Percentiles rank a stretch among this genome's conserved stretches.
phyloP scores from a whole-genome alignment of 768 basidiomycete genomes.

The Peribolospora kevripleyi region DNA sequence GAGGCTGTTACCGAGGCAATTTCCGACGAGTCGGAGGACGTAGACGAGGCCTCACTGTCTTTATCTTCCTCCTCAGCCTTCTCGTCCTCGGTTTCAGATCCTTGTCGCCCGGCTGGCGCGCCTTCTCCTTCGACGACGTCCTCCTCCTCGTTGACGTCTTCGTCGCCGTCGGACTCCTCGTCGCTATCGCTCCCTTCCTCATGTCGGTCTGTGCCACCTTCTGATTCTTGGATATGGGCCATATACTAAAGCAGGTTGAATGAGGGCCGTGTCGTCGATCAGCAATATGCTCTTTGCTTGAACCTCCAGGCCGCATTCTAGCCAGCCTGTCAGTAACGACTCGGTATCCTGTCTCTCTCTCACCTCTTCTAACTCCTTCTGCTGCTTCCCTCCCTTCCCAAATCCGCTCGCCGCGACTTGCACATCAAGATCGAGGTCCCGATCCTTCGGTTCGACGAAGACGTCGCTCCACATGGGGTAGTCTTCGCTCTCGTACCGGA shows the following conservation, averaged over 20 bases:
- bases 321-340: neutral
- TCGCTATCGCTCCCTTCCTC: conserved; percentile 6
- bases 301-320: neutral
- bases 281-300: neutral
- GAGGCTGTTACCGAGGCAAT: neutral
- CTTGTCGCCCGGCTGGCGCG: conserved; percentile 17
- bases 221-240: conserved; percentile 1
- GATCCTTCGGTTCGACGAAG: conserved; percentile 19
- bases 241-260: neutral
- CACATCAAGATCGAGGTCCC: conserved; percentile 57
- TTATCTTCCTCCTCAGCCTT: conserved; percentile 8
- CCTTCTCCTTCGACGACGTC: conserved; percentile 22
- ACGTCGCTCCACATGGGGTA: conserved; percentile 35
- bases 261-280: neutral
- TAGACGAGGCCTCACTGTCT: conserved; percentile 13
- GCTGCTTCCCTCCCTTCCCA: conserved; percentile 38
- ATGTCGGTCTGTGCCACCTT: conserved; percentile 7
- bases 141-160: conserved; percentile 21
- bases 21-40: conserved; percentile 20
- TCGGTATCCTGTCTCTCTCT: conserved; percentile 11
- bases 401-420: conserved; percentile 88
- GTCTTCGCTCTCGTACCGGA: conserved; percentile 69
- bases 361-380: conserved; percentile 63
- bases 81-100: conserved; percentile 9
- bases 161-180: conserved; percentile 18